Base-by-base conservation (phyloP, 2,329 filamentous ascomycete species). In the Ramularia endophylla region DNA sequence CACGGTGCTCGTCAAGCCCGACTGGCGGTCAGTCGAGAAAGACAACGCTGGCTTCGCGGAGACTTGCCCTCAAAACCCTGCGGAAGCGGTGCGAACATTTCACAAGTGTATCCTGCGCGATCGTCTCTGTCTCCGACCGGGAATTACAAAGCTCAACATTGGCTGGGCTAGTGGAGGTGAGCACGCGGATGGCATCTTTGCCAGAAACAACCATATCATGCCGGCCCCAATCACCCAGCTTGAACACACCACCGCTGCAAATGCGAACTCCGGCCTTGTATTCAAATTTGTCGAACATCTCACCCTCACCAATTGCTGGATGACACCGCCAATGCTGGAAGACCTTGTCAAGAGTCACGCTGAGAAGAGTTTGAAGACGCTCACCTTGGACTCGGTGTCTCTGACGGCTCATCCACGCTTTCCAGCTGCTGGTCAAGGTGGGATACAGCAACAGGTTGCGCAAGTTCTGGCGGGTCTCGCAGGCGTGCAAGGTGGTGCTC, bases 141-240 rank as follows among this genome's bases (percentile, higher is more conserved):
- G 70, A 20, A 75, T 86, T 51, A 74, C 70, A 41, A 73, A 65
- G 20, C 65, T 86, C 31, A 77, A 75, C 16, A 72, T 85, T 42
- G 82, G 84, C 44, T 87, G 80, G 75, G 66, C 75, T 5, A 77
- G 75, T 38, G 81, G 82, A 32, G 83, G 82, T 19, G 83, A 87
- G 62, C 74, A 81, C 49, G 79, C 77, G 2, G 65, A 74, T 13
- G 80, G 81, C 17, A 62, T 76, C 2, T 73, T 72, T 49, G 77
- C 79, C 25, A 73, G 82, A 18, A 83, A 83, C 52, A 69, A 71
- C 41, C 70, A 79, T 51, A 59, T 86, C 22, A 64, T 86, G 13
- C 79, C 81, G 0, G 78, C 78, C 7, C 82, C 80, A 2, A 61
- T 80, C 44, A 54, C 70, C 6, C 38, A 40, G 27, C 47, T 51